phyloP scores from a whole-genome alignment of 2,329 filamentous ascomycete species.

The Elsinoe necatrix region DNA sequence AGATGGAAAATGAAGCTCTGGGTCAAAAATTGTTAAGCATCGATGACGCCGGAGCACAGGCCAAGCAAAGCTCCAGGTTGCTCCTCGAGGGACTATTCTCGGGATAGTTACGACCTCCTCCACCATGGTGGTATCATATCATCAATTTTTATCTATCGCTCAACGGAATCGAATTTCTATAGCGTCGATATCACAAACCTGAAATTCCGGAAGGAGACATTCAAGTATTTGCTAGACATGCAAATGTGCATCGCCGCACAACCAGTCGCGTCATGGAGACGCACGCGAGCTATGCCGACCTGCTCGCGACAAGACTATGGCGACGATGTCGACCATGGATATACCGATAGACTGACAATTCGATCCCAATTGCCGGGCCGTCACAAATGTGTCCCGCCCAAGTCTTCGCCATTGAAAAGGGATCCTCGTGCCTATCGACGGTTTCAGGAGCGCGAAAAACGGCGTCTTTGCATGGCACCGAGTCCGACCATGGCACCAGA shows the following conservation, averaged over 20 bases:
- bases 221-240: too few relatives aligned
- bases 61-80: neutral
- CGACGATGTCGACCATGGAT: neutral
- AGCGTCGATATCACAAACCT: too few relatives aligned
- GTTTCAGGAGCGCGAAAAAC: constrained; percentile 12
- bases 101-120: too few relatives aligned
- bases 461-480: neutral
- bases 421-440: constrained; percentile 1
- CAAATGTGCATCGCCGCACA: too few relatives aligned
- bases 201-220: too few relatives aligned
- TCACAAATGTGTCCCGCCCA: neutral
- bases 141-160: too few relatives aligned
- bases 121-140: too few relatives aligned
- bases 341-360: neutral
- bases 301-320: too few relatives aligned
- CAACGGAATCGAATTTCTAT: too few relatives aligned
- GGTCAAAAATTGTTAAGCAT: constrained; percentile 15
- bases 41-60: constrained; percentile 13
- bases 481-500: constrained; percentile 6
- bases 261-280: too few relatives aligned
- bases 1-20: neutral
- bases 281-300: too few relatives aligned
- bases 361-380: neutral
- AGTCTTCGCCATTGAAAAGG: neutral
- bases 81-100: too few relatives aligned